Evolutionary conservation across 2,329 filamentous ascomycete species (phyloP), one percentile per base, ranked within the genome.

Genomic region (Trichoderma breve): DNA sequence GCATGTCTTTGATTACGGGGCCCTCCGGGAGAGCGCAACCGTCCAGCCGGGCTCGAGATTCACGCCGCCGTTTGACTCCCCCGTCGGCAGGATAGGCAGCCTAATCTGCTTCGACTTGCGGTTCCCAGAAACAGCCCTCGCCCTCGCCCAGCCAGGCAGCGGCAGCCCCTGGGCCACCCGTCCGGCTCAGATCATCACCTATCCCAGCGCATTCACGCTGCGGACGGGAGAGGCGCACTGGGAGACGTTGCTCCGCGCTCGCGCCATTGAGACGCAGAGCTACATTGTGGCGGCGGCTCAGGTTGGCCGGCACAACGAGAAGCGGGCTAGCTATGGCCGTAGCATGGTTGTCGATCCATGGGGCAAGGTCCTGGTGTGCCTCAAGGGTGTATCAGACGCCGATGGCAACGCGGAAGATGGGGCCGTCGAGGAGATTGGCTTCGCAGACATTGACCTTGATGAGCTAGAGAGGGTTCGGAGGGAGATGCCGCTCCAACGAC

Each of bases 41-140:
- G 93, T 94, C 0, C 91, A 95, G 77, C 87, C 88, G 5, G 94
- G 94, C 0, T 81, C 81, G 32, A 76, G 82, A 3, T 88, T 97
- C 53, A 83, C 89, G 1, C 80, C 88, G 3, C 94, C 94, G 0
- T 94, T 96, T 77, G 83, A 88, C n/a, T 93, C 91, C 0, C 82
- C 89, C 0, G 79, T 97, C 12, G 95, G 95, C 15, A 89, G 89
- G 43, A 86, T 98, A 24, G 95, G 94, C 24, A 86, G 92, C 73
- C 86, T 92, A 69, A 97, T 98, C 73, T 98, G 95, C 83, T 98
- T 98, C 80, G 95, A 98, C 82, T 82, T 98, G 74, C 89, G 94
- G 1, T 97, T 96, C 78, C 89, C 94, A 0, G 93, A 97, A 79
- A 88, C 92, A 9, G 88, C 89, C 0, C 81, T 96, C 11, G 86